Evolutionary conservation across 1,139 yeast species (phyloP).

Genomic region (Entelexis paramagnoliae): DNA sequence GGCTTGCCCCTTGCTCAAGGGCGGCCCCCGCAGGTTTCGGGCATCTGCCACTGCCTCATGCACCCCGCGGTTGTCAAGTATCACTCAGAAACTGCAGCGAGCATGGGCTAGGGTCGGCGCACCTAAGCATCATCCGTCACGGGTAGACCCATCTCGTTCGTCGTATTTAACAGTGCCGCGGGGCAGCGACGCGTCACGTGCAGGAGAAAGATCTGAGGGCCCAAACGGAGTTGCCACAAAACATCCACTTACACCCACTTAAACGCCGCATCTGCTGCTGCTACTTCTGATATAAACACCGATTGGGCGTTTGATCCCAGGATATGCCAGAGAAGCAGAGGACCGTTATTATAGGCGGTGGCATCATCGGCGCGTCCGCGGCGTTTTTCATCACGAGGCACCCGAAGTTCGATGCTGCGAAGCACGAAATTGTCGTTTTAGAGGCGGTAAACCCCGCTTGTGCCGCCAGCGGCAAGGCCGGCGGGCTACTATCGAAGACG

Average conservation of each 20-base stretch:
- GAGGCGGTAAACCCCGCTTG: conserved; percentile 93
- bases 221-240: conserved; percentile 6
- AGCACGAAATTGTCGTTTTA: conserved; percentile 72
- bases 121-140: background rate
- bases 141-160: conserved; percentile 6
- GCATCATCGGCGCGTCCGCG: conserved; percentile 90
- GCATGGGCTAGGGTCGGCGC: background rate
- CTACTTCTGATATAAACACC: background rate
- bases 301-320: background rate
- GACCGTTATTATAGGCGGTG: conserved; percentile 48
- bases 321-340: conserved; percentile 24
- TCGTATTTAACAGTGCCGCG: conserved; percentile 9
- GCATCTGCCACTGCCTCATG: background rate
- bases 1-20: background rate
- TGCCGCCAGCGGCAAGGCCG: conserved; percentile 97
- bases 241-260: background rate
- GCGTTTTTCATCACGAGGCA: conserved; percentile 83
- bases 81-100: background rate
- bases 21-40: background rate
- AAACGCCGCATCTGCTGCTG: too few relatives aligned
- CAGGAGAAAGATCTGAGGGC: conserved; percentile 1
- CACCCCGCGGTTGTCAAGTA: background rate
- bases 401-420: conserved; percentile 60
- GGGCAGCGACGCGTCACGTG: conserved; percentile 2
- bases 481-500: conserved; percentile 89